Evolutionary conservation across 495 filamentous ascomycete genomes (phyloP).

Genomic region (Neurospora sp.): DNA sequence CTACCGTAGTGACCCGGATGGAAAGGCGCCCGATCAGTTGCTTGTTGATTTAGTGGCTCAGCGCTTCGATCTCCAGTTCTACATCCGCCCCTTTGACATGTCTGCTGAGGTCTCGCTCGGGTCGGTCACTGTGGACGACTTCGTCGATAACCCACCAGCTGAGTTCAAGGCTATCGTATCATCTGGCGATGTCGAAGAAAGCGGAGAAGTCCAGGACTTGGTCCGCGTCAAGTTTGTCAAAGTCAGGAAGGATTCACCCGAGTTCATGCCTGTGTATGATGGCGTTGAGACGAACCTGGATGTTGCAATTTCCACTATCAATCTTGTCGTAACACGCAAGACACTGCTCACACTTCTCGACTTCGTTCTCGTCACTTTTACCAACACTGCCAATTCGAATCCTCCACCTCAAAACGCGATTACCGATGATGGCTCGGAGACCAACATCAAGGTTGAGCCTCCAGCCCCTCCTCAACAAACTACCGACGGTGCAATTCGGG

Average conservation of each 20-base stretch:
- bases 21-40: conserved; percentile 64
- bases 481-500: conserved; percentile 41
- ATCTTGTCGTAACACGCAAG: conserved; percentile 84
- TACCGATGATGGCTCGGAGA: conserved; percentile 25
- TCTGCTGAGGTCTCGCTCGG: conserved; percentile 79
- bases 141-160: conserved; percentile 78
- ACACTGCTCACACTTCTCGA: conserved; percentile 92
- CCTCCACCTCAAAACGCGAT: conserved; percentile 25
- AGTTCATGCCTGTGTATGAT: conserved; percentile 84
- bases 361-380: conserved; percentile 91
- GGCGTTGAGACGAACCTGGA: conserved; percentile 89
- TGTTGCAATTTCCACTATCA: conserved; percentile 88
- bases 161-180: conserved; percentile 96
- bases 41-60: conserved; percentile 88
- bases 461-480: conserved; percentile 21
- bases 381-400: conserved; percentile 45
- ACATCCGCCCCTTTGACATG: conserved; percentile 83
- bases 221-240: conserved; percentile 80
- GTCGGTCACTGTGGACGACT: conserved; percentile 85
- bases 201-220: conserved; percentile 61
- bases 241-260: conserved; percentile 84
- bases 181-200: conserved; percentile 65
- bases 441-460: conserved; percentile 26
- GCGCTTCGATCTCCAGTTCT: conserved; percentile 76
- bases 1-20: conserved; percentile 75